Base-by-base conservation (phyloP, 164 flowering plant genomes). In the Brasenia schreberi region DNA sequence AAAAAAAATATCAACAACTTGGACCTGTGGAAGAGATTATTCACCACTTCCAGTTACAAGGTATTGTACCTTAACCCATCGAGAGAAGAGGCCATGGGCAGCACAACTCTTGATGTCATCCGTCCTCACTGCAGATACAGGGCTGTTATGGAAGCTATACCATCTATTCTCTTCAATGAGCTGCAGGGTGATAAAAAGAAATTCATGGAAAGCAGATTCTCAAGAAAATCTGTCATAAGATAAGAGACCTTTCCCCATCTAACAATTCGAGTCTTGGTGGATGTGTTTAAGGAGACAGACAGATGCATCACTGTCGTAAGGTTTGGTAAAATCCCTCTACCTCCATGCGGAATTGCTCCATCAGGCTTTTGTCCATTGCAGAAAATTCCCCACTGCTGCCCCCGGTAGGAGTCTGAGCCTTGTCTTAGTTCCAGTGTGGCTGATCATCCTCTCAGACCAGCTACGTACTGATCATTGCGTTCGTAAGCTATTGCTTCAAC, bases 121-220 rank as follows among this genome's bases (percentile, higher is more conserved):
- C 70, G 89, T 92, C 68, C 60, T 73, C 7, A 82, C 83, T 0
- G 88, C 75, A 62, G 92, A 81, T 65, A 95, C 97, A 64, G 76
- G 84, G 61, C 88, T 75, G 75, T 95, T 97, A 64, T 95, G 96
- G 66, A 95, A 95, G 79, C 85, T 87, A 73, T 87, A 91, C 97
- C 96, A 95, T 75, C 77, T 81, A 69, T 88, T 73, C 70, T 86
- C 96, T 65, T 86, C 90, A 27, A 82, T 70, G 75, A 88, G 68
- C 97, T 89, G 90, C 86, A 77, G 9, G 10, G 53, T 7, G 53
- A 45, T 45, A 23, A 23, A 3, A 45, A 12, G 53, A 45, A 11
- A 60, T 7, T 11, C 4, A 17, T 17, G 7, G 27, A 60, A 60
- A 60, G 99, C 27, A 92, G 85, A 73, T 88, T 83, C 79, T 80